Conservation (phyloP, 495 filamentous ascomycete species). For the Hyaloscypha finlandica region DNA sequence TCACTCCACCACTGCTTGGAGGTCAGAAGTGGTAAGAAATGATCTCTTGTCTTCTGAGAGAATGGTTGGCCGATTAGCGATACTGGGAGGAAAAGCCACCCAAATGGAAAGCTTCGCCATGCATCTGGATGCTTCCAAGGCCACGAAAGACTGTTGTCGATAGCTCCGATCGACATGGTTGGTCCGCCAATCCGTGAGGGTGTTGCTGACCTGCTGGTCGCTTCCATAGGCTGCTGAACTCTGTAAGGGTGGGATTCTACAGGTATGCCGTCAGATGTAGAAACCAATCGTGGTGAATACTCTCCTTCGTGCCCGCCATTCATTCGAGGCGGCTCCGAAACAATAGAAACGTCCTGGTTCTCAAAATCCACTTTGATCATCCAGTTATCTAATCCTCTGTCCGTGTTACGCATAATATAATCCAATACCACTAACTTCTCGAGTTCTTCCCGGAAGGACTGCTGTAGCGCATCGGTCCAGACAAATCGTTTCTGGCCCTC, state of each 20-base stretch:
- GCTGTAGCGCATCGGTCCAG: slow-evolving; percentile 89
- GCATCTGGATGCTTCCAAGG: slow-evolving; percentile 99
- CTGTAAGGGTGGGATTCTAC: slow-evolving; percentile 66
- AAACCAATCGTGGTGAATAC: slow-evolving; percentile 59
- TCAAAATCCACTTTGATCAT: slow-evolving; percentile 96
- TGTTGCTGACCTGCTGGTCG: slow-evolving; percentile 63
- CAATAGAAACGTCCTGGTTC: slow-evolving; percentile 78
- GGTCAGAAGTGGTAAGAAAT: slow-evolving; percentile 91
- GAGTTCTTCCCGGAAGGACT: slow-evolving; percentile 90
- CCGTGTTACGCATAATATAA: slow-evolving; percentile 99
- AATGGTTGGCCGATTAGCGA: slow-evolving; percentile 96
- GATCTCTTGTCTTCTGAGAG: slow-evolving; percentile 85
- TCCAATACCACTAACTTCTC: slow-evolving; percentile 98
- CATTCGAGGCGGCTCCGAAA: slow-evolving; percentile 75
- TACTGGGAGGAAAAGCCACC: slow-evolving; percentile 96
- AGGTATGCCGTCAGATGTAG: slow-evolving; percentile 47
- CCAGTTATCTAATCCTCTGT: slow-evolving; percentile 97
- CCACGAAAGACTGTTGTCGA: slow-evolving; percentile 98
- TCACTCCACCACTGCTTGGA: slow-evolving; percentile 97
- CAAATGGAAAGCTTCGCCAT: slow-evolving; percentile 89
- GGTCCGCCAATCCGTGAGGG: slow-evolving; percentile 56
- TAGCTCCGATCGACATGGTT: slow-evolving; percentile 80
- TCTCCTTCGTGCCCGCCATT: slow-evolving; percentile 57
- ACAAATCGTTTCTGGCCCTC: slow-evolving; percentile 60
- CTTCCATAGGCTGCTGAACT: slow-evolving; percentile 81